A percentile compares a stretch with the other conserved stretches of the same genome.
phyloP scores from a whole-genome alignment of 2,329 filamentous ascomycete genomes.

The Fusarium tuaranense region DNA sequence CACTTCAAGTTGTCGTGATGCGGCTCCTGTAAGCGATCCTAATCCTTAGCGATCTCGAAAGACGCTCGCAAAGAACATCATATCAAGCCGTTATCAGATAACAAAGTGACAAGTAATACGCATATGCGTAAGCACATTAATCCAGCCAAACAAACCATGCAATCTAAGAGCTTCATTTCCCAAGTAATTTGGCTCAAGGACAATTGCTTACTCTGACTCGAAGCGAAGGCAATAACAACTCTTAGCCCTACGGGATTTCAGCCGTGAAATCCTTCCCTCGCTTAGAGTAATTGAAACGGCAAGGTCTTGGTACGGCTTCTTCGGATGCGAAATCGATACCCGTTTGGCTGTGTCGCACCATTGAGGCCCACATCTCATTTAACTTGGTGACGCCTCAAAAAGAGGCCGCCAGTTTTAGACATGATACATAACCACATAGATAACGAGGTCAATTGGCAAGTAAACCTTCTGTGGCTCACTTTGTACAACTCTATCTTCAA shows the following conservation, averaged over 20 bases:
- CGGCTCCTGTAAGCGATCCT: neutral
- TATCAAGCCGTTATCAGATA: neutral
- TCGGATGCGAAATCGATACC: constrained; percentile 3
- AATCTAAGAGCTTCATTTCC: neutral
- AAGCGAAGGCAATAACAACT: neutral
- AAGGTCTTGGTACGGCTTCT: neutral
- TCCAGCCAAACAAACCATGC: neutral
- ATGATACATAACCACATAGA: neutral
- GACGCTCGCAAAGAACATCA: neutral
- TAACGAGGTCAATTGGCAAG: neutral
- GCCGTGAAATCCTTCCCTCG: neutral
- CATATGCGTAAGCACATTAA: neutral
- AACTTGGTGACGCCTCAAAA: constrained; percentile 1
- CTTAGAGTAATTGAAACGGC: neutral
- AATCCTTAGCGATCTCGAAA: neutral
- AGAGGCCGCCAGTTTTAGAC: constrained; percentile 26
- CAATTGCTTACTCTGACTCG: neutral
- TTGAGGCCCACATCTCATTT: constrained; percentile 18
- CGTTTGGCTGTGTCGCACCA: constrained; percentile 9
- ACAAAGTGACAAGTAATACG: neutral
- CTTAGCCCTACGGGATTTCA: neutral
- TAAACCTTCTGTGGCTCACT: neutral
- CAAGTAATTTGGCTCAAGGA: neutral
- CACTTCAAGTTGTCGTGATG: neutral
- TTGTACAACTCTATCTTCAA: neutral